Evolutionary conservation across 176 grass and related monocot genomes (phyloP), one percentile per base, ranked within the genome.

Genomic region (Cocos nucifera): DNA sequence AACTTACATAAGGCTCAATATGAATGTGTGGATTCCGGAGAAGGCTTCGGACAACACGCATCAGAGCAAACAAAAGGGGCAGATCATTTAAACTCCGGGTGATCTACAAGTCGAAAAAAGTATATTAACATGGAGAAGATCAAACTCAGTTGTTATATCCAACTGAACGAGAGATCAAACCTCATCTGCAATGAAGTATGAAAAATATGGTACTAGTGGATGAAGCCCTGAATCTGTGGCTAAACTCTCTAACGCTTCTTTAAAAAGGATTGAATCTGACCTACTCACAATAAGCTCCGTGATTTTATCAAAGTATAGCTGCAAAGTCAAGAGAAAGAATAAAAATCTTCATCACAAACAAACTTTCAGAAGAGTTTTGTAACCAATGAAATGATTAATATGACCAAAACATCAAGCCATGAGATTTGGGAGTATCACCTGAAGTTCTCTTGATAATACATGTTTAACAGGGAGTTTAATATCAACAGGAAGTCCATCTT

Each of bases 261-360:
- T 91, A 65, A 91, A 97, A 17, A 83, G 20, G 15, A 49, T 23
- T 3, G 80, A 85, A 1, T 83, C 84, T 39, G 92, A 77, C 68
- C 84, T 91, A 74, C 74, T 77, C 56, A 97, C 59, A n/a, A 78
- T 91, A 77, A 91, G 84, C 66, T 91, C 92, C 18, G 75, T 86
- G 63, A 97, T 91, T 81, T 97, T 97, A 63, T 97, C 92, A 49
- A 97, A 97, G 59, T 97, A 97, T 65, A 87, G 70, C 92, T 97
- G 81, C 70, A 83, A 61, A 75, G 39, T n/a, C 50, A 61, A 81
- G 3, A 81, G 16, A 53, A 75, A 50, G 2, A 69, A 17, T 54
- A 62, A 62, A 72, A 0, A 44, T 12, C 9, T 3, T 44, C 10
- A 44, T 44, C 10, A 44, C 0, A 44, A 44, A 44, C 35, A 44